Evolutionary conservation across 805 yeast genomes (phyloP).

Genomic region (Metschnikowia cerradonensis): DNA sequence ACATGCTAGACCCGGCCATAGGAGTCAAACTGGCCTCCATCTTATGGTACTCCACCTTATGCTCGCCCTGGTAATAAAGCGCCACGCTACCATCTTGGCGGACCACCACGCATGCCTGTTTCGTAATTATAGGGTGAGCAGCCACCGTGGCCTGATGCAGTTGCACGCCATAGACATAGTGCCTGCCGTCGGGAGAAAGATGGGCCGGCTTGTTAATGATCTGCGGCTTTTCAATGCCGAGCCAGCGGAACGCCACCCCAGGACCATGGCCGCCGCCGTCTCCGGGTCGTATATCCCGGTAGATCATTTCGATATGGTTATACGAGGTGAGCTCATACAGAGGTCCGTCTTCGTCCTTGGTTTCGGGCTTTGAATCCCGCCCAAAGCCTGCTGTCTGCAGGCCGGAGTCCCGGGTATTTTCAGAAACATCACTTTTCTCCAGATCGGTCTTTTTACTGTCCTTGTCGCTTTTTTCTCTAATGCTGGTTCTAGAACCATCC

Average conservation of each 20-base stretch:
- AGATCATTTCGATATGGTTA: constrained; percentile 46
- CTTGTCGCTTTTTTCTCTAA: not conserved
- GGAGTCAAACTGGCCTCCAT: constrained; percentile 24
- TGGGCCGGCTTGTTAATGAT: constrained; percentile 57
- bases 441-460: not conserved
- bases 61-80: constrained; percentile 62
- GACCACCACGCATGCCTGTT: constrained; percentile 67
- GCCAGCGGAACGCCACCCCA: constrained; percentile 61
- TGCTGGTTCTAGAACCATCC: too few species aligned
- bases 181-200: constrained; percentile 20
- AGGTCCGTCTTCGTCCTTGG: constrained; percentile 23
- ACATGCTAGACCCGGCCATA: constrained; percentile 2
- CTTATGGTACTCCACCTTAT: constrained; percentile 53
- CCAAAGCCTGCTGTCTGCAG: too few species aligned
- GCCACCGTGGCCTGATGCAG: constrained; percentile 60
- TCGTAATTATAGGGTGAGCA: constrained; percentile 62
- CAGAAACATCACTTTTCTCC: not conserved
- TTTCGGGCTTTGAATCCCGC: not conserved
- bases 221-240: constrained; percentile 65
- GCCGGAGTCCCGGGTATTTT: too few species aligned
- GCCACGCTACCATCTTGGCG: constrained; percentile 59
- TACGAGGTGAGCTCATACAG: constrained; percentile 42
- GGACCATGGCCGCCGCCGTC: constrained; percentile 1
- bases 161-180: constrained; percentile 52
- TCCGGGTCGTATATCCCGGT: constrained; percentile 33